Conservation (phyloP, 768 basidiomycete species). For the Cubamyces lactineus region DNA sequence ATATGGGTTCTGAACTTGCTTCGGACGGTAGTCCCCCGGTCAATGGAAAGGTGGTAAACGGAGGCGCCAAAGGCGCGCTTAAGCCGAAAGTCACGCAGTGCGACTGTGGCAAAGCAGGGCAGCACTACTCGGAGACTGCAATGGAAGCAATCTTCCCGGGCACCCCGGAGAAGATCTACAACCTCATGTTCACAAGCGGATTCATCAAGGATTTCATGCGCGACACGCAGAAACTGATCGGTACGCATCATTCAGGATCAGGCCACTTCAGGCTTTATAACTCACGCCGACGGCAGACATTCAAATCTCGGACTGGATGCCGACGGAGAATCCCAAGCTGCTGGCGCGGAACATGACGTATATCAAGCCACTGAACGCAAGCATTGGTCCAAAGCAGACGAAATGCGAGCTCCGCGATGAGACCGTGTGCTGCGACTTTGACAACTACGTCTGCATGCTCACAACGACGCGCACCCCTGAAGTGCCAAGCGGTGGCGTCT, state of each 20-base stretch:
- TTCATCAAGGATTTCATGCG: conserved; percentile 95
- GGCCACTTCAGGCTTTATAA: neutral
- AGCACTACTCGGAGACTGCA: conserved; percentile 73
- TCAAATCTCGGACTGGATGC: conserved; percentile 95
- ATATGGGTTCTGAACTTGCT: conserved; percentile 1
- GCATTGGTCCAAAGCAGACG: conserved; percentile 91
- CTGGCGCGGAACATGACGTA: conserved; percentile 92
- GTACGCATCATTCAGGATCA: conserved; percentile 48
- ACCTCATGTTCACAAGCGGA: conserved; percentile 93
- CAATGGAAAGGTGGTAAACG: conserved; percentile 16
- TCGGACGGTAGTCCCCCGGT: conserved; percentile 14
- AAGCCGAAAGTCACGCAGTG: conserved; percentile 68
- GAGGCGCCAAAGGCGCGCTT: conserved; percentile 24
- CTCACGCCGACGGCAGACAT: conserved; percentile 59
- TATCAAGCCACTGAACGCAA: conserved; percentile 88
- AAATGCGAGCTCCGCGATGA: conserved; percentile 96
- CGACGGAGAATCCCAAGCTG: conserved; percentile 64
- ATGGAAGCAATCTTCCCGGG: conserved; percentile 84
- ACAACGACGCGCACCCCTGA: conserved; percentile 95
- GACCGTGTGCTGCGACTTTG: conserved; percentile 75
- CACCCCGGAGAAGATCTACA: conserved; percentile 93
- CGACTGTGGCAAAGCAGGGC: conserved; percentile 67
- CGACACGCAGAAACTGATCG: conserved; percentile 84
- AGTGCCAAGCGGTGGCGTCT: conserved; percentile 92
- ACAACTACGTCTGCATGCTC: conserved; percentile 78